phyloP scores from a whole-genome alignment of 805 yeast species.

The Saccharomycopsis sp. region DNA sequence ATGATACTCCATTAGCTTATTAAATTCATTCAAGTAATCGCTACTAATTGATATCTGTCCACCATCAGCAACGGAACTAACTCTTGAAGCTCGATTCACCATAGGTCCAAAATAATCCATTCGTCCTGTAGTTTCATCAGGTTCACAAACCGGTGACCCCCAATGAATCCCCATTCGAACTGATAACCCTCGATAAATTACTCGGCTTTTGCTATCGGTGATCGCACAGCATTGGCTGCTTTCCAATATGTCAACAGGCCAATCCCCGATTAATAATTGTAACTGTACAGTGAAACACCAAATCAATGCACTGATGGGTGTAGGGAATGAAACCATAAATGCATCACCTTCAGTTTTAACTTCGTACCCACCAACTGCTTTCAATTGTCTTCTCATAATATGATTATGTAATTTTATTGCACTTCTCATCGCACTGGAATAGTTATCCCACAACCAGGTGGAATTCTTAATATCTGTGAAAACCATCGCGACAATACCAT shows the following conservation, averaged over 20 bases:
- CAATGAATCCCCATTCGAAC: conserved; percentile 98
- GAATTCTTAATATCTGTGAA: conserved; percentile 97
- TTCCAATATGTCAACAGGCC: conserved; percentile 91
- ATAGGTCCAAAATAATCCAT: conserved; percentile 99
- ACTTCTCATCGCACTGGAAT: conserved; percentile 90
- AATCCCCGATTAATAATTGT: conserved; percentile 74
- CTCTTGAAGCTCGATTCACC: conserved; percentile 93
- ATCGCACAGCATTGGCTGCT: conserved; percentile 80
- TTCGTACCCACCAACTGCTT: conserved; percentile 95
- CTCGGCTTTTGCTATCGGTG: conserved; percentile 48
- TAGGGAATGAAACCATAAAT: conserved; percentile 93
- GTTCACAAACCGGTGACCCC: conserved; percentile 96
- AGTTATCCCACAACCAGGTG: conserved; percentile 87
- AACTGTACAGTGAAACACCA: conserved; percentile 95
- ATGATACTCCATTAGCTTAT: conserved; percentile 42
- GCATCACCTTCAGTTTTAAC: conserved; percentile 99
- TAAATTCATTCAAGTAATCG: conserved; percentile 72
- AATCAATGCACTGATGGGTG: conserved; percentile 79
- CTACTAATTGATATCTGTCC: conserved; percentile 90
- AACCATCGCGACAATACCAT: conserved; percentile 90
- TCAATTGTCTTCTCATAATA: conserved; percentile 86
- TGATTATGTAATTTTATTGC: conserved; percentile 93
- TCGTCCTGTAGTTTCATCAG: conserved; percentile 88
- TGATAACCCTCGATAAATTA: conserved; percentile 79
- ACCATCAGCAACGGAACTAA: conserved; percentile 93